Conservation (phyloP, 1,284 basidiomycete genomes). For the Cystobasidium sp. region DNA sequence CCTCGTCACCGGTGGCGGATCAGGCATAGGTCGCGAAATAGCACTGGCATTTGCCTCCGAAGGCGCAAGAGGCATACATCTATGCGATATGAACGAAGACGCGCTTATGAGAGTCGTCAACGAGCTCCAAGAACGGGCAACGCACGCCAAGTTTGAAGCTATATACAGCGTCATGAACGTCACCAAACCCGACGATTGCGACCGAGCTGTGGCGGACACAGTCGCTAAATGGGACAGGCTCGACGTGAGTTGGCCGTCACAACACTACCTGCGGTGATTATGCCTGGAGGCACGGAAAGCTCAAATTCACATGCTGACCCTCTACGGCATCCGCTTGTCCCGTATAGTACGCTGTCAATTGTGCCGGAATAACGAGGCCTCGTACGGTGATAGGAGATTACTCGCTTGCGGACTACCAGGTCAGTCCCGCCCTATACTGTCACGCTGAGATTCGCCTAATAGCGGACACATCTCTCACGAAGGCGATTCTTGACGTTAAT, state of each 20-base stretch:
- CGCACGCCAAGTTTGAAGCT: not conserved
- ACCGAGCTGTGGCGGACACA: not conserved
- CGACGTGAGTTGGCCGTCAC: not conserved
- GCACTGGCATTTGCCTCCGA: conserved; percentile 14
- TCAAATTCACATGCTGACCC: not conserved
- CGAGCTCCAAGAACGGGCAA: not conserved
- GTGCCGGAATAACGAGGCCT: conserved; percentile 14
- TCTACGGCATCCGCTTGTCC: not conserved
- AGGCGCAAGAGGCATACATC: conserved; percentile 6
- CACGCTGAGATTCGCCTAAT: no score
- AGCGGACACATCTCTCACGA: not conserved
- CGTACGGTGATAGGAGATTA: conserved; percentile 17
- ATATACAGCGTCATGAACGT: conserved; percentile 10
- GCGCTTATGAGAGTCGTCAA: not conserved
- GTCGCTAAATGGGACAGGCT: conserved; percentile 9
- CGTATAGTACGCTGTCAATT: conserved; percentile 19
- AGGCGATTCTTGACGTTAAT: conserved; percentile 21
- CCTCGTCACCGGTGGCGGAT: conserved; percentile 16
- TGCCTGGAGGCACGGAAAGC: not conserved
- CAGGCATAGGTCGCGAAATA: conserved; percentile 17
- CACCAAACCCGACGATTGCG: conserved; percentile 14
- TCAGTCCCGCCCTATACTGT: not conserved
- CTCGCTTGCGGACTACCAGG: conserved; percentile 12
- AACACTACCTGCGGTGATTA: not conserved
- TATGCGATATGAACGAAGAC: conserved; percentile 10